A percentile compares a stretch with the other conserved stretches of the same genome.
phyloP scores from a whole-genome alignment of 768 basidiomycete genomes.

The Phallus indusiatus region DNA sequence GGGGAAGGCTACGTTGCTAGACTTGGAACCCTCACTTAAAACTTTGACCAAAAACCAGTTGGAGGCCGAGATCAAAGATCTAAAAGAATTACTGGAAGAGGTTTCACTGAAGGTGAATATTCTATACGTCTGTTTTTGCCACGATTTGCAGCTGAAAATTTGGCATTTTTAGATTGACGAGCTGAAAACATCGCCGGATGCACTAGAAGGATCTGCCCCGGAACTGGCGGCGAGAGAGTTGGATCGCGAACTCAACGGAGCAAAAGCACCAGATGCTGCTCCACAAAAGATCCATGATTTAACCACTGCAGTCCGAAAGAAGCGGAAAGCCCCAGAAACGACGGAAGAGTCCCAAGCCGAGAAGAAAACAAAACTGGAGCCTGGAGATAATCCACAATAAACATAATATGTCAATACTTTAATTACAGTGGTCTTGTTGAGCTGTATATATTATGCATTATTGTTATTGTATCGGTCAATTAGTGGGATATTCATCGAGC shows the following conservation, averaged over 20 bases:
- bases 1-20: constrained; percentile 26
- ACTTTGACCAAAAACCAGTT: constrained; percentile 68
- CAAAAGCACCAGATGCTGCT: constrained; percentile 24
- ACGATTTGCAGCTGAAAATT: background rate
- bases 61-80: constrained; percentile 71
- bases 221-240: constrained; percentile 62
- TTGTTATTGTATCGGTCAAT: no score
- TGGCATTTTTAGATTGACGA: constrained; percentile 70
- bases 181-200: constrained; percentile 69
- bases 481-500: no score
- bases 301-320: constrained; percentile 83
- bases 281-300: constrained; percentile 62
- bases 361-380: background rate
- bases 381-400: background rate
- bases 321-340: constrained; percentile 34
- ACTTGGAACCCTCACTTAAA: constrained; percentile 45
- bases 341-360: background rate
- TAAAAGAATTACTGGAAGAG: constrained; percentile 68
- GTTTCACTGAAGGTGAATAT: constrained; percentile 65
- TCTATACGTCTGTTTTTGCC: background rate
- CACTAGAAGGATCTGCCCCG: constrained; percentile 46
- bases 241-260: constrained; percentile 46
- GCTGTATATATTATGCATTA: no score
- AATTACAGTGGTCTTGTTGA: no score
- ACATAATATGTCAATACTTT: no score